Base-by-base conservation (phyloP, 805 yeast species). In the Teunomyces aglyptinius region DNA sequence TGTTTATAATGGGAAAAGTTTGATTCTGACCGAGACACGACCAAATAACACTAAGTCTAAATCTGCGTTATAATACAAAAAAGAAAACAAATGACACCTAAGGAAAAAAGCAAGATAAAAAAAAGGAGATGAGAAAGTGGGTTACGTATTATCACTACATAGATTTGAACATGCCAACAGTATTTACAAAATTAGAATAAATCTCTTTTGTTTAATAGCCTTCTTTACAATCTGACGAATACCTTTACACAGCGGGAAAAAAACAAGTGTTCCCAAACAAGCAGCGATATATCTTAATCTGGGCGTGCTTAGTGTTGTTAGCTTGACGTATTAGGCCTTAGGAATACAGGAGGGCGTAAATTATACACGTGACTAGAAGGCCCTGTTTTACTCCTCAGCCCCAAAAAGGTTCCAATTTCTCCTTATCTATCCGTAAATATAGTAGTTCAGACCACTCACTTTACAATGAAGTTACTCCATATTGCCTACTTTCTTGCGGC, bases 1-100 rank as follows among this genome's bases (percentile, higher is more conserved):
- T 36, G 39, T 36, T 36, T 36, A 36, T 36, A 36, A 19, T 36
- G 16, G 28, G 39, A 36, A 36, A 36, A 36, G 39, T 36, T 36
- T 36, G 39, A 36, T 36, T 36, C 28, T 36, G 39, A 36, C 16
- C 39, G 6, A 26, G 15, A 36, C 39, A 36, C 39, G 39, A 36
- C 39, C 28, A 36, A 20, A 12, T 33, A 16, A 33, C 18, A 6
- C 6, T 33, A 7, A 16, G 13, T 12, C 18, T 8, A 19, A 22
- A 15, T 19, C 13, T 13, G 19, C 11, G 2, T 6, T 6, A 35
- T 19, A 13, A 3, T 5, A 31, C 6, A 20, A 11, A 20, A 22
- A 20, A 15, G 3, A 7, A 11, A 12, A 6, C 10, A 33, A 33
- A 15, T 12, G 15, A 29, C 4, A 15, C 24, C 6, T 1, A 7